These are phyloP conservation scores for Euphorbia celastroides DNA, from an alignment of 441 rosid genomes.

Conservation along the genomic window DNA sequence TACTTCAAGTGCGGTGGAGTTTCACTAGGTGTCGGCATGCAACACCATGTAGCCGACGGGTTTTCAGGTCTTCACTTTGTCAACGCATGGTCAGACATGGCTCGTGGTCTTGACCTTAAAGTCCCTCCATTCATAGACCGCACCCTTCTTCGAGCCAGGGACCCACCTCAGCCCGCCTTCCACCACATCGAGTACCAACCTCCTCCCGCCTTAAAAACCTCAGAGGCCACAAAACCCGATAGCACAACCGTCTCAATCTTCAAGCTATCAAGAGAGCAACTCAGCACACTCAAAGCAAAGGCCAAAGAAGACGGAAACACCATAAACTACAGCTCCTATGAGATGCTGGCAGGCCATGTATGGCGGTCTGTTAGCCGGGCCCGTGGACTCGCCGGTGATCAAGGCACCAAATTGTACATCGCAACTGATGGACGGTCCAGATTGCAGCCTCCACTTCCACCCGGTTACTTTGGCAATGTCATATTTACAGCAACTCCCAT, in stretches of 20 bases:
- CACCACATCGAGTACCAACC: conserved; percentile 78
- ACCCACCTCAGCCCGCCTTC: conserved; percentile 76
- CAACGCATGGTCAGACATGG: conserved; percentile 90
- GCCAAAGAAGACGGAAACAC: conserved; percentile 72
- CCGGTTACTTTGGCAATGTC: conserved; percentile 89
- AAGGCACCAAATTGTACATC: conserved; percentile 72
- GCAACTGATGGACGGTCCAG: conserved; percentile 91
- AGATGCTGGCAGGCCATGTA: conserved; percentile 90
- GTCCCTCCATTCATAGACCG: conserved; percentile 86
- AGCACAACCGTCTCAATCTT: conserved; percentile 62
- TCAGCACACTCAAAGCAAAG: conserved; percentile 68
- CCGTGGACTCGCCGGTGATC: conserved; percentile 65
- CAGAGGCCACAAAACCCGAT: conserved; percentile 27
- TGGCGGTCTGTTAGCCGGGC: conserved; percentile 80
- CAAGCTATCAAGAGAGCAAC: conserved; percentile 62
- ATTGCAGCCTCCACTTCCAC: conserved; percentile 66
- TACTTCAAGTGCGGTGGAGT: conserved; percentile 92
- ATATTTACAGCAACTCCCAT: conserved; percentile 90
- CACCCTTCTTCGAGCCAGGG: conserved; percentile 76
- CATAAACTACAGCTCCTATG: conserved; percentile 72
- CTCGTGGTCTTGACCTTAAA: conserved; percentile 74
- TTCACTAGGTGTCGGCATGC: conserved; percentile 98
- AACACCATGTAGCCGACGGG: conserved; percentile 94
- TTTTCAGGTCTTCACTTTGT: conserved; percentile 93
- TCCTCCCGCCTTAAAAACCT: conserved; percentile 57